These are phyloP conservation scores for Coemansia sp. DNA, from an alignment of 192 early-diverging fungal species.

Conservation along the genomic window DNA sequence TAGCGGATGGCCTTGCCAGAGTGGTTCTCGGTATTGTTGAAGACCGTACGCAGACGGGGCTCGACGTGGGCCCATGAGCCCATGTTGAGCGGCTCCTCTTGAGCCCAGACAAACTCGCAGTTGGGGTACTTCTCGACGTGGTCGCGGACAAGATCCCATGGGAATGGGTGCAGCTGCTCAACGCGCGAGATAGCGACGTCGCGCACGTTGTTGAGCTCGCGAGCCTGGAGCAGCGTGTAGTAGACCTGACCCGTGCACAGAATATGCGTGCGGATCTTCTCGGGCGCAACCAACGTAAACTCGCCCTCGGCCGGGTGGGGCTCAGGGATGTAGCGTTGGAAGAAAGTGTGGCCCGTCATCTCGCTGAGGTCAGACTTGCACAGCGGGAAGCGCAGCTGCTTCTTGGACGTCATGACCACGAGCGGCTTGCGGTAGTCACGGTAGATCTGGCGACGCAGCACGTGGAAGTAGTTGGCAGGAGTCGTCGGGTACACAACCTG, in stretches of 20 bases:
- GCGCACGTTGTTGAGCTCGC: slow-evolving; percentile 87
- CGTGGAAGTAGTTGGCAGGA: slow-evolving; percentile 98
- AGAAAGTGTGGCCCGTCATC: slow-evolving; percentile 78
- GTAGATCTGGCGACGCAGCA: slow-evolving; percentile 91
- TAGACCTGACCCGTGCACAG: slow-evolving; percentile 98
- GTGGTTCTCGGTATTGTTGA: slow-evolving; percentile 75
- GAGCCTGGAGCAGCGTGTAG: slow-evolving; percentile 87
- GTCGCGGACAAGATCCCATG: slow-evolving; percentile 86
- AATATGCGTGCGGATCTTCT: slow-evolving; percentile 90
- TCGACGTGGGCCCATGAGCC: slow-evolving; percentile 90
- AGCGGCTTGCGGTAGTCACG: slow-evolving; percentile 98
- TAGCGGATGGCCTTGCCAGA: slow-evolving; percentile 64
- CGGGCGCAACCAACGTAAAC: slow-evolving; percentile 72
- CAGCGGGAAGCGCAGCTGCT: slow-evolving; percentile 90
- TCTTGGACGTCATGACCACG: slow-evolving; percentile 80
- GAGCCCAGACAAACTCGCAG: slow-evolving; percentile 90
- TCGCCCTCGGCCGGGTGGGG: slow-evolving; percentile 71
- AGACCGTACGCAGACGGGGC: slow-evolving; percentile 82
- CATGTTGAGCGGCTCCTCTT: slow-evolving; percentile 96
- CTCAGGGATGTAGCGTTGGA: slow-evolving; percentile 94
- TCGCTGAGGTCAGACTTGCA: slow-evolving; percentile 84
- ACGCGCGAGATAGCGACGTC: slow-evolving; percentile 91
- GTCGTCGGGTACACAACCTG: slow-evolving; percentile 97
- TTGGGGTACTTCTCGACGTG: slow-evolving; percentile 90
- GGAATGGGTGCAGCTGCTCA: slow-evolving; percentile 96